Evolutionary conservation across 2,329 filamentous ascomycete species (phyloP), one percentile per base, ranked within the genome.

Genomic region (Stagonosporopsis vannaccii): DNA sequence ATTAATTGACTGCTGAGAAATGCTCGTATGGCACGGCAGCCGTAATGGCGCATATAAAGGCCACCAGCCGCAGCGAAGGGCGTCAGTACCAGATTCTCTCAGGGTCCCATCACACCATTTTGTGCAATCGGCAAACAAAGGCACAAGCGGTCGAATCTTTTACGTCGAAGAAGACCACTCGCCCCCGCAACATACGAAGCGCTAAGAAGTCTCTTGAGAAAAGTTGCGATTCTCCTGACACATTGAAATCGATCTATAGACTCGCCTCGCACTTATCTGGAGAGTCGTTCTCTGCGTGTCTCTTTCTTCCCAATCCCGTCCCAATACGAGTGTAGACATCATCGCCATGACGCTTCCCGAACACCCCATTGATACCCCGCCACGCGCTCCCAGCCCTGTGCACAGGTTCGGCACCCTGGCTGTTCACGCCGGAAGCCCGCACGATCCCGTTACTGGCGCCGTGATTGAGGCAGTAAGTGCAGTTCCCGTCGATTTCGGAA

Each of bases 351-450:
- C 76, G 56, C 58, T 74, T 37, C 44, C 71, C 32, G 80, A 82
- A 61, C 82, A 84, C 67, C 80, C 85, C 49, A 88, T 91, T 71
- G 84, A 89, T 69, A 93, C 90, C 55, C 90, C 90, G 62, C 88
- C 89, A 46, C 84, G 88, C 61, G 86, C 89, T 43, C 85, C 88
- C 33, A 89, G 90, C 40, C 90, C 91, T 62, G 83, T 88, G 55
- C 88, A 92, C 76, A 83, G 86, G 61, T 98, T 99, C 79, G 95
- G 92, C 59, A 99, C 95, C 43, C 85, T 96, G 60, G 95, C 95
- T 54, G 95, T 99, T 19, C 95, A 99, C 79, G 93, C 94, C 61
- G 95, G 95, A 59, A 86, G 92, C 39, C 91, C 91, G 69, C 91
- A 96, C 76, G 95, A 99, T 79, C 90, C 94, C 43, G 82, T 86